Base-by-base conservation (phyloP, 345 rosid genomes). In the Litchi chinensis region DNA sequence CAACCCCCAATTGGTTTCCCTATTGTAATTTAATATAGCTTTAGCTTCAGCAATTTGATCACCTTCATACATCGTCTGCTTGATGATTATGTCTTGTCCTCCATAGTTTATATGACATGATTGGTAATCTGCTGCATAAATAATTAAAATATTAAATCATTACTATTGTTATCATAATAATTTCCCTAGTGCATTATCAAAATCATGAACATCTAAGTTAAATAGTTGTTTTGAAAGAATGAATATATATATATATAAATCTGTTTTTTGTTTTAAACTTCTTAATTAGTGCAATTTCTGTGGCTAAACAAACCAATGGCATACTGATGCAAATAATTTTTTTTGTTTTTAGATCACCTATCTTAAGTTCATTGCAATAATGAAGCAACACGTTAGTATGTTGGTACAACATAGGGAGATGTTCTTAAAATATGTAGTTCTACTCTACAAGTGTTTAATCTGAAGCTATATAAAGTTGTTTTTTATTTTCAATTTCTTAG, bases 21-120 rank as follows among this genome's bases (percentile, higher is more conserved):
- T 39, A 76, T 70, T 52, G 13, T 52, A 76, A 10, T 13, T 63
- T 79, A 74, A 85, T 73, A 74, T 84, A 76, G 86, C 83, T 68
- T 88, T 74, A 65, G 89, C 89, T 50, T 79, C 84, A 32, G 64
- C 26, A 19, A 74, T 68, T 65, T 60, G 60, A 79, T 90, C 93
- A 15, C 83, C 90, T n/a, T 79, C 79, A 24, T 87, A 88, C 10
- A 73, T 18, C n/a, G n/a, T n/a, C 28, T 26, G 28, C 28, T 72
- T 67, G 56, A 73, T 40, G 1, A 46, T 57, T 15, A 57, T 48
- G 39, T 78, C 86, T 44, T 69, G 70, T 9, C 93, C 93, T 8
- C 91, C 93, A 60, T 88, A 90, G 78, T 90, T 87, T 26, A 90
- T 80, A 43, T 81, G 74, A 76, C 87, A 63, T 12, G 86, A 87